Conservation (phyloP, 345 rosid genomes). For the Balakata baccata region DNA sequence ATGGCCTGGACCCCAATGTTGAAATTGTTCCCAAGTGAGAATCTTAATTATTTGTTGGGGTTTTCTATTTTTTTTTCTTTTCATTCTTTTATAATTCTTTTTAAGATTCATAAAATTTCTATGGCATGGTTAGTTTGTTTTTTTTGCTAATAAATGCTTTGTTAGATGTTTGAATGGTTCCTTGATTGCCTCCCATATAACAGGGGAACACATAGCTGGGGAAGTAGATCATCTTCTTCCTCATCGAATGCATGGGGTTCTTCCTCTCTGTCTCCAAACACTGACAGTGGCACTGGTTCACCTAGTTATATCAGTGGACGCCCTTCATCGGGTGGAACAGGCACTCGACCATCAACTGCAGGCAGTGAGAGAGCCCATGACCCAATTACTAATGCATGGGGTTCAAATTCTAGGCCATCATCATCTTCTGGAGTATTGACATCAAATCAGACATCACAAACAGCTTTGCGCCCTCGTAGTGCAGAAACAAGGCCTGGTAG, state of each 20-base stretch:
- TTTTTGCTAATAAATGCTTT: not conserved
- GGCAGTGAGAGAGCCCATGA: constrained; percentile 80
- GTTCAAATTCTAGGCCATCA: constrained; percentile 85
- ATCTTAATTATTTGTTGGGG: not conserved
- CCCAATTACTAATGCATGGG: constrained; percentile 54
- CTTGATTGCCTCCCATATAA: constrained; percentile 5
- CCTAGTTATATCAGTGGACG: constrained; percentile 76
- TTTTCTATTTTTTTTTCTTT: constrained; percentile 3
- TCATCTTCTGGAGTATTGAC: constrained; percentile 86
- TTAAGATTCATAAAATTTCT: not conserved
- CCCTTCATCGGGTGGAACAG: constrained; percentile 95
- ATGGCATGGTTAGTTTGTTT: not conserved
- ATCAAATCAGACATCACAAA: constrained; percentile 62
- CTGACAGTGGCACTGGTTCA: constrained; percentile 72
- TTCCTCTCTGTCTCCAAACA: constrained; percentile 58
- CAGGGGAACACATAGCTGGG: constrained; percentile 97
- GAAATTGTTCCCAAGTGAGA: constrained; percentile 99
- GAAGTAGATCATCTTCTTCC: constrained; percentile 67
- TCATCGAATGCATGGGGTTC: constrained; percentile 90
- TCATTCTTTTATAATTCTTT: not conserved
- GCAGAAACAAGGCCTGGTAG: constrained; percentile 99
- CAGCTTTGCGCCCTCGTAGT: constrained; percentile 84
- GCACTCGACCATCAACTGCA: constrained; percentile 90
- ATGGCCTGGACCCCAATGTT: constrained; percentile 90
- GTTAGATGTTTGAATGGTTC: constrained; percentile 2